Evolutionary conservation across 129 eudicot species (phyloP).

Genomic region (Erigeron canadensis): DNA sequence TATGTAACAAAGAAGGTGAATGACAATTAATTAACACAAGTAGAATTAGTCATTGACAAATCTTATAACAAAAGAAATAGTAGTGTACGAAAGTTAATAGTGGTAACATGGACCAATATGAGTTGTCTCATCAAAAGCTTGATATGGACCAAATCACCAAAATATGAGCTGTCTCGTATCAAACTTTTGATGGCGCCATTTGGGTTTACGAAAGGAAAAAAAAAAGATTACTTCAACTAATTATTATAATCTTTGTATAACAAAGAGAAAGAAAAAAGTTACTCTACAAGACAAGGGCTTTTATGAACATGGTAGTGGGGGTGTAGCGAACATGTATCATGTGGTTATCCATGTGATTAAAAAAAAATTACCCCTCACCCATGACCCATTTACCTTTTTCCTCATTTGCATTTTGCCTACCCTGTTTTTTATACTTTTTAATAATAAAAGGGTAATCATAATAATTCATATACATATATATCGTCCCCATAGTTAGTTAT

Average conservation of each 20-base stretch:
- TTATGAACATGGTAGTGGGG: conserved; percentile 69
- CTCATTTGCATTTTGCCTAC: conserved; percentile 21
- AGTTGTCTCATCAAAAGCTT: conserved; percentile 44
- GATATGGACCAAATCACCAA: conserved; percentile 38
- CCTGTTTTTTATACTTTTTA: conserved; percentile 3
- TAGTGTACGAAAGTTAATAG: conserved; percentile 16
- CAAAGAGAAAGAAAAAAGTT: conserved; percentile 15
- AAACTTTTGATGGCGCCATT: conserved; percentile 37
- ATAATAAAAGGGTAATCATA: background rate
- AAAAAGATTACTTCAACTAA: background rate
- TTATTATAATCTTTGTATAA: too few relatives aligned
- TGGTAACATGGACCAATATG: conserved; percentile 62
- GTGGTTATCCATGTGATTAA: conserved; percentile 72
- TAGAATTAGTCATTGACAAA: background rate
- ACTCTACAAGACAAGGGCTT: conserved; percentile 39
- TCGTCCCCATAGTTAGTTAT: too few relatives aligned
- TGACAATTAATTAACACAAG: background rate
- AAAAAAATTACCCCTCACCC: background rate
- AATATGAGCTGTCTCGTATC: conserved; percentile 42
- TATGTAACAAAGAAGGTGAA: background rate
- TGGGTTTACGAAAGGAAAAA: conserved; percentile 6
- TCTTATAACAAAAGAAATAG: background rate
- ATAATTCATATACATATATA: too few relatives aligned
- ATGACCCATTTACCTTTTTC: background rate
- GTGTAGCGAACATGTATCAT: conserved; percentile 52